phyloP scores from a whole-genome alignment of 179 eudicot species.

The Carnegiea gigantea region DNA sequence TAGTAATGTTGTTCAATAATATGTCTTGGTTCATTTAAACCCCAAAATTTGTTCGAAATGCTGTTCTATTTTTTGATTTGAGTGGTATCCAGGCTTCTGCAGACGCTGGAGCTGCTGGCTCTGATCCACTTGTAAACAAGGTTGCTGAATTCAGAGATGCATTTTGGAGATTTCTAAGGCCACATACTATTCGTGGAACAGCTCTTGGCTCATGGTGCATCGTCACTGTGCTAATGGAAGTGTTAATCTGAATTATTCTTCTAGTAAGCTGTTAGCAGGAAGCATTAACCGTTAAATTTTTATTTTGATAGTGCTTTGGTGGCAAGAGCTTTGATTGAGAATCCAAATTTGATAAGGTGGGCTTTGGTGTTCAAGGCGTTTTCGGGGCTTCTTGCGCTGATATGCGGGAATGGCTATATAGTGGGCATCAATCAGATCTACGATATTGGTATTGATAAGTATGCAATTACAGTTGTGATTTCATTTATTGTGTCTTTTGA shows the following conservation, averaged over 20 bases:
- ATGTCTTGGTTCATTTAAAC: conserved; percentile 5
- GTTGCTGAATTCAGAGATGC: conserved; percentile 69
- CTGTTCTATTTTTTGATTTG: conserved; percentile 27
- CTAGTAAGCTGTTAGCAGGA: conserved; percentile 12
- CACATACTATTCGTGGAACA: conserved; percentile 98
- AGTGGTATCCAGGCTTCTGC: conserved; percentile 65
- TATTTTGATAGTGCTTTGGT: conserved; percentile 79
- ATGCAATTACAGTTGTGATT: conserved; percentile 41
- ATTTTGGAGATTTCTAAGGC: conserved; percentile 95
- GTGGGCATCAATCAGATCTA: conserved; percentile 99
- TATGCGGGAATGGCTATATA: conserved; percentile 96
- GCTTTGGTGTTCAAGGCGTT: conserved; percentile 77
- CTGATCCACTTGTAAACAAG: conserved; percentile 60
- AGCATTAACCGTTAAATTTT: conserved; percentile 21
- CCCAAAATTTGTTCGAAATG: conserved; percentile 4
- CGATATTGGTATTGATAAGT: conserved; percentile 99
- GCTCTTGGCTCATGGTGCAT: conserved; percentile 84
- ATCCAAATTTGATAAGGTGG: conserved; percentile 86
- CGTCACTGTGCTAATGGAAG: conserved; percentile 8
- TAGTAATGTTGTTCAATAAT: neutral
- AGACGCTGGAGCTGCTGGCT: conserved; percentile 77
- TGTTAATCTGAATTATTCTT: conserved; percentile 2
- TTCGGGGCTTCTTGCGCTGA: conserved; percentile 83
- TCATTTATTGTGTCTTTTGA: conserved; percentile 8
- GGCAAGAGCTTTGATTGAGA: conserved; percentile 84